Base-by-base conservation (phyloP, 805 yeast genomes). In the Candida nonsorbophila region DNA sequence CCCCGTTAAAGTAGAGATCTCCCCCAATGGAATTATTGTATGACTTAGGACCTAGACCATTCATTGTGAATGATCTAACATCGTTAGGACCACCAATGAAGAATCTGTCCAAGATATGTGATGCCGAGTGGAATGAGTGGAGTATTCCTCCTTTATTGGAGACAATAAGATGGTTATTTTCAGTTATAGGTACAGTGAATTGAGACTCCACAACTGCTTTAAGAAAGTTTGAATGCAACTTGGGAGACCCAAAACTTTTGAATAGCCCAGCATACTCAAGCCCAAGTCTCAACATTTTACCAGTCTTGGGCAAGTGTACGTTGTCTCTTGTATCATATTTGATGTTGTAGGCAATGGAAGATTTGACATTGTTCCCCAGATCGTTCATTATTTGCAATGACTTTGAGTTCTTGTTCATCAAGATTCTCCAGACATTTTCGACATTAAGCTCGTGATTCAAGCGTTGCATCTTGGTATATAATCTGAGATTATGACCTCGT, bases 21-120 rank as follows among this genome's bases (percentile, higher is more conserved):
- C 79, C 79, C 5, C 80, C 80, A 21, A 71, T 46, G 3, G 74
- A 58, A 16, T 70, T 50, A 17, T 65, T 67, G 53, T 57, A 61
- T 28, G 64, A 62, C 39, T 72, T 74, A 2, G 79, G 79, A 0
- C 80, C 79, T 24, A 74, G 40, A 1, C 79, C 78, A 24, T 73
- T 66, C 34, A 72, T 43, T 7, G 54, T 47, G 40, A 72, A 74
- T 1, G 78, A 69, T 24, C 79, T 56, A 6, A 74, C 63, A 37
- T 74, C 79, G 39, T 73, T 74, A 8, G 80, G 72, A 2, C 80
- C 80, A n/a, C 80, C 80, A 3, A 67, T 53, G 41, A 64, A 70
- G 33, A 72, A 74, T 25, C 75, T 52, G 45, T 74, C 80, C 53
- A 74, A 55, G 6, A 74, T 52, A 39, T 55, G 63, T n/a, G 55